Percentiles rank a stretch among this genome's conserved stretches.
Evolutionary conservation across 1,284 basidiomycete genomes (phyloP).

Genomic region (Pseudozyma pruni): DNA sequence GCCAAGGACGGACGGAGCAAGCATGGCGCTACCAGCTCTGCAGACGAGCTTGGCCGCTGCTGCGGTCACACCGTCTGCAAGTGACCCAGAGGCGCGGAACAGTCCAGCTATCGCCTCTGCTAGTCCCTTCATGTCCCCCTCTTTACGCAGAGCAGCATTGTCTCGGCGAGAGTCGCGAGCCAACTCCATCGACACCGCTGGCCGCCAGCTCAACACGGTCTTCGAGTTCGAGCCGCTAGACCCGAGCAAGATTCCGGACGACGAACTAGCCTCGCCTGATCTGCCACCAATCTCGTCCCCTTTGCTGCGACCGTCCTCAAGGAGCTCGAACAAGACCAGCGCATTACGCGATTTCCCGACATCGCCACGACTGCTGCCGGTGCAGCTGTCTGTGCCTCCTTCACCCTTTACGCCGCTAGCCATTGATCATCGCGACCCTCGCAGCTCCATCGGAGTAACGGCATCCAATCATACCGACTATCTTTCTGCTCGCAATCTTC

Average conservation of each 20-base stretch:
- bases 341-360: conserved; percentile 36
- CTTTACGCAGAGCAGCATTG: conserved; percentile 13
- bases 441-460: conserved; percentile 11
- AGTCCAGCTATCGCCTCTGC: conserved; percentile 22
- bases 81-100: conserved; percentile 16
- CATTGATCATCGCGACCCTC: conserved; percentile 20
- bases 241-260: conserved; percentile 36
- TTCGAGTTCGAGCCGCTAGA: conserved; percentile 41
- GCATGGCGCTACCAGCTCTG: conserved; percentile 1
- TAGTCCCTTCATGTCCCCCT: conserved; percentile 27
- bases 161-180: conserved; percentile 34
- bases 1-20: background rate
- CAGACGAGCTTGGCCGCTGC: background rate
- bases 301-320: conserved; percentile 27
- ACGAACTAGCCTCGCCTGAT: conserved; percentile 38
- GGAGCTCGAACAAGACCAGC: conserved; percentile 16
- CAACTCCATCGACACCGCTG: conserved; percentile 29
- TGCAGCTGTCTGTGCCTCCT: conserved; percentile 46
- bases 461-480: conserved; percentile 23
- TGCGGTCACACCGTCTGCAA: background rate
- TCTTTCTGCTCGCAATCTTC: conserved; percentile 29
- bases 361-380: conserved; percentile 51
- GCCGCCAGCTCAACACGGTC: conserved; percentile 42
- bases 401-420: conserved; percentile 49
- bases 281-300: conserved; percentile 41